Base-by-base conservation (phyloP, 176 grass and related monocot species). In the Leersia perrieri region DNA sequence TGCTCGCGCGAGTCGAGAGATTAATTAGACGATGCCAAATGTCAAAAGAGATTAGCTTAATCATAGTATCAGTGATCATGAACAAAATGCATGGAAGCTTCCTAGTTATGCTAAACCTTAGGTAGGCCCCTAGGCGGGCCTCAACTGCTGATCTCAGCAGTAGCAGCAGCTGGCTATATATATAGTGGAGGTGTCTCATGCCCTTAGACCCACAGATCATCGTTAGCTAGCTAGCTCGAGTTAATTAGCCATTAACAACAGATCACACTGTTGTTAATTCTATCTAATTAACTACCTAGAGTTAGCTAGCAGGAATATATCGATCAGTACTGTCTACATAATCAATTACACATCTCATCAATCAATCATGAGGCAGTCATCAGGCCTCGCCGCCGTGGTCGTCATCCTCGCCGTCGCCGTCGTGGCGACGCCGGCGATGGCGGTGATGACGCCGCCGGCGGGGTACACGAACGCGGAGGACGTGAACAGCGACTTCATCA, bases 401-500 rank as follows among this genome's bases (percentile, higher is more conserved):
- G 53, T 41, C 9, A 39, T 49, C 23, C 12, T 40, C 65, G 31
- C 34, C 39, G 30, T 49, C 12, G 63, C 33, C 41, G 7, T 12
- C 13, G 15, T 15, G 20, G 51, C 49, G 5, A 13, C 23, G 44
- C 11, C 0, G 14, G 70, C 49, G 1, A 7, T 5, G 7, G 15
- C 30, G n/a, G 11, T 38, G 39, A 20, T 7, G 49, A 53, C 49
- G 49, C 78, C 51, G 38, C 85, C 85, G 51, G 0, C 64, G 5
- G 66, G 41, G 51, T 87, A 87, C 72, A 82, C 72, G 39, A 38
- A 45, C 1, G 18, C 30, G 63, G 85, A 87, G 72, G 64, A 82
- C 51, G 64, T 13, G 18, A 26, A 0, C 31, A 76, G 23, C 72
- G 20, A 70, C 38, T 76, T 82, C 78, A 61, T 82, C 11, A 47